Percentiles rank a stretch among this genome's conserved stretches.
Evolutionary conservation across 805 yeast genomes (phyloP).

Genomic region (Cyberlindnera americana): DNA sequence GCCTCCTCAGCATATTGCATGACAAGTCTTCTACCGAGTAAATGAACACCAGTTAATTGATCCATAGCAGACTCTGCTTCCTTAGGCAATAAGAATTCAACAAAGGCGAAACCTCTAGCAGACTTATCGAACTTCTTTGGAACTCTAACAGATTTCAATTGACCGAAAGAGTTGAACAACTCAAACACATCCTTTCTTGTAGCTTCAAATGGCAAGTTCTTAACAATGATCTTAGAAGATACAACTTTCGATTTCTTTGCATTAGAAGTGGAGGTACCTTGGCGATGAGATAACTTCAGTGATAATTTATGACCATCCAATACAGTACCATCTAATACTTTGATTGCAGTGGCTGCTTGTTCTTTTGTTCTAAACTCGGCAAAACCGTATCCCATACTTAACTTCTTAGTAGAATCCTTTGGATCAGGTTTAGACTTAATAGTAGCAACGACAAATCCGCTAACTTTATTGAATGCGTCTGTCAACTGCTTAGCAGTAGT

Average conservation of each 20-base stretch:
- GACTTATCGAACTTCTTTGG: conserved; percentile 94
- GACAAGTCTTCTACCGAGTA: conserved; percentile 90
- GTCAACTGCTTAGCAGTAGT: conserved; percentile 60
- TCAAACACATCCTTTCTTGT: conserved; percentile 90
- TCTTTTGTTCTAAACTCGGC: conserved; percentile 81
- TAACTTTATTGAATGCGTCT: conserved; percentile 60
- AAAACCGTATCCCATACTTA: conserved; percentile 98
- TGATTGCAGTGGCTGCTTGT: conserved; percentile 74
- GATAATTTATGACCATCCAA: conserved; percentile 90
- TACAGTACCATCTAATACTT: conserved; percentile 66
- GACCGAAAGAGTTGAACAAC: conserved; percentile 91
- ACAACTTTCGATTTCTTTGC: conserved; percentile 16
- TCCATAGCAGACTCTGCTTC: conserved; percentile 96
- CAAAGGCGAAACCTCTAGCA: conserved; percentile 97
- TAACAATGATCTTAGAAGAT: conserved; percentile 64
- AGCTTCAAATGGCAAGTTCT: conserved; percentile 96
- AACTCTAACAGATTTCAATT: conserved; percentile 88
- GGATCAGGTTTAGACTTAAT: conserved; percentile 89
- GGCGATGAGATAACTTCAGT: conserved; percentile 83
- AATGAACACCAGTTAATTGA: conserved; percentile 92
- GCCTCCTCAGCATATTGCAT: conserved; percentile 89
- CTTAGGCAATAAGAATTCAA: conserved; percentile 79
- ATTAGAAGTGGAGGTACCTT: conserved; percentile 37
- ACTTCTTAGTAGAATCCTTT: conserved; percentile 56
- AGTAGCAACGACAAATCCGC: conserved; percentile 79